Conservation (phyloP, 495 filamentous ascomycete species). For the Penicillium macrosclerotiorum region DNA sequence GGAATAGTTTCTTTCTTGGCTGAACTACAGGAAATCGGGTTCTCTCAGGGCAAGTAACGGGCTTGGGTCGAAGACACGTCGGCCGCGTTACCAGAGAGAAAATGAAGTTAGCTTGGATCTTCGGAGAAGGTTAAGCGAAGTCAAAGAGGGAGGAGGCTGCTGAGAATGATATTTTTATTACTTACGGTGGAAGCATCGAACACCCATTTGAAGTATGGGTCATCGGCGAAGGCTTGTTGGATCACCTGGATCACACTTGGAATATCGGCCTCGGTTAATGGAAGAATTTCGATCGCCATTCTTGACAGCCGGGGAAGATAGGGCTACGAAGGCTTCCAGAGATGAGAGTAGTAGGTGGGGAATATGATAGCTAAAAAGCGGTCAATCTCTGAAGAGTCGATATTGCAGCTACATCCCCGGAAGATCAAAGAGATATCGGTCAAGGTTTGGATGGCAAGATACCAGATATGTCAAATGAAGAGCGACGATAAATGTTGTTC, state of each 20-base stretch:
- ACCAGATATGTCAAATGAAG: too few species aligned
- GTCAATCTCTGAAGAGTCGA: too few species aligned
- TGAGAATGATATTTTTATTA: not conserved
- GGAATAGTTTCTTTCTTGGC: slow-evolving; percentile 49
- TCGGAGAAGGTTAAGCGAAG: not conserved
- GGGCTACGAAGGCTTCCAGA: not conserved
- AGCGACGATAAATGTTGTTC: too few species aligned
- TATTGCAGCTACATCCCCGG: too few species aligned
- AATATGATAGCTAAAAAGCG: too few species aligned
- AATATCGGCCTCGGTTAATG: slow-evolving; percentile 57
- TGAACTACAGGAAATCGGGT: slow-evolving; percentile 35
- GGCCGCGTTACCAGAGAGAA: slow-evolving; percentile 22
- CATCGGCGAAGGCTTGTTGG: slow-evolving; percentile 57
- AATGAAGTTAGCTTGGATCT: slow-evolving; percentile 19
- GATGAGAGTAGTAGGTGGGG: too few species aligned
- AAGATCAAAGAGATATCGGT: too few species aligned
- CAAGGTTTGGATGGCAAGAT: too few species aligned
- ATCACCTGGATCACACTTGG: slow-evolving; percentile 55
- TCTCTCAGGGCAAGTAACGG: slow-evolving; percentile 12
- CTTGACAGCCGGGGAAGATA: slow-evolving; percentile 1
- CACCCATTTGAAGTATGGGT: slow-evolving; percentile 66
- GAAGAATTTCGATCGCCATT: slow-evolving; percentile 54
- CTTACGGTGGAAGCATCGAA: slow-evolving; percentile 52
- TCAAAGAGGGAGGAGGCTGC: not conserved
- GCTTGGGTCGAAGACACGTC: not conserved